Evolutionary conservation across 2,329 filamentous ascomycete genomes (phyloP), one percentile per base, ranked within the genome.

Genomic region (Venturia nashicola): DNA sequence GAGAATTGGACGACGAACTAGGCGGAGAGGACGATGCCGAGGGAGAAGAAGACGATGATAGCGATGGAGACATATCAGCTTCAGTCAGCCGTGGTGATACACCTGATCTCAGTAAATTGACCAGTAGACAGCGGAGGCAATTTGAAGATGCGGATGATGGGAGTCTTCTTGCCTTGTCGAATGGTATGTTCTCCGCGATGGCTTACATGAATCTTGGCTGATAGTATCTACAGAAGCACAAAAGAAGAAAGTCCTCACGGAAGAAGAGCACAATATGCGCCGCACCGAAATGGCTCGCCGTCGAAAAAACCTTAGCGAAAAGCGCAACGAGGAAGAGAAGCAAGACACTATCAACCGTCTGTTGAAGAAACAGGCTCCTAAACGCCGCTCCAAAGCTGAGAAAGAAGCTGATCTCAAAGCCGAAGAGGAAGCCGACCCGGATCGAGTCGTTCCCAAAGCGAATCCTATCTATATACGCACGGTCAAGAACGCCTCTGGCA

Each of bases 301-400:
- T 62, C 78, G 87, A 66, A 90, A 90, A 76, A 89, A 90, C 67
- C 77, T 90, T 40, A 88, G 84, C 65, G 87, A 90, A 75, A 89
- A 89, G 76, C 82, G 87, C n/a, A 88, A 89, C 64, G 87, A 90
- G 70, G 87, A 90, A 75, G 87, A 90, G 73, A 90, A 90, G 80
- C 84, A 86, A 71, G 90, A 93, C 79, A 94, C 90, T 0, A 93
- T 94, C 82, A 92, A 94, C 79, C 91, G 92, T 70, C 84, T 94
- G 1, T 84, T 94, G 62, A 91, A 91, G 75, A 91, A 92, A 72
- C 90, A 92, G 73, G 88, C 89, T 0, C 87, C 89, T 32, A 92
- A 93, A 74, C 77, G 78, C 46, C 76, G 77, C 27, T 71, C 75
- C n/a, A 84, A 84, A 64, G 72, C 75, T 18, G 63, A 65, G n/a